Evolutionary conservation across 2,329 filamentous ascomycete genomes (phyloP), one percentile per base, ranked within the genome.

Genomic region (Sporothrix brasiliensis): DNA sequence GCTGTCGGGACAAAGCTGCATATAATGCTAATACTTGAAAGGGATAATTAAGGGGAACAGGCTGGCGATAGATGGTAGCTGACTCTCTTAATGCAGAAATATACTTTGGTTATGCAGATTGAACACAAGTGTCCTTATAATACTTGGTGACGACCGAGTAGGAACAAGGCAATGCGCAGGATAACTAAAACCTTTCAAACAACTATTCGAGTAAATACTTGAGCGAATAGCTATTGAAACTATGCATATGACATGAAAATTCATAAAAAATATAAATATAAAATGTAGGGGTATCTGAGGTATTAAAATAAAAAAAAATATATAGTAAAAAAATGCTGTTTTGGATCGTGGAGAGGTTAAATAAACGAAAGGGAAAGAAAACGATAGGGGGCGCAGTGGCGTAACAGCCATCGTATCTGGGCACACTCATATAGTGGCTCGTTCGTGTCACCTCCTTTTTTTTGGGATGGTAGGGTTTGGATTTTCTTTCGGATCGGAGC

Each of bases 251-350:
- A 44, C 2, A 13, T 60, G n/a, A 54, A 14, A 21, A 47, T 13
- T 66, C 27, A 30, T 58, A 50, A 47, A 16, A 30, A 21, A 49
- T 61, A 63, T n/a, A 27, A 24, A 54, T 6, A 66, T 70, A 60
- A 30, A 41, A 44, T 58, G 65, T 56, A 61, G 70, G 70, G 70
- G 34, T 72, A 70, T 72, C 70, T 63, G 70, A 68, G 53, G 14
- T 56, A 72, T 69, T 54, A 67, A 69, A 70, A 21, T 58, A 53
- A 27, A 30, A 53, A 41, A 53, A 34, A 1, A 34, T 21, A 69
- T 41, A 11, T 61, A 34, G 34, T 7, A 44, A 49, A 69, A 69
- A 56, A 7, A 60, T 7, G 13, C 13, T 24, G 53, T 24, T 52
- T 67, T 58, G 30, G 14, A 27, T 58, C 24, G 56, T 34, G 2